Percentiles rank a stretch among this genome's conserved stretches.
Conservation (phyloP, 352 stramenopile species). For the Blastocystis hominis region DNA sequence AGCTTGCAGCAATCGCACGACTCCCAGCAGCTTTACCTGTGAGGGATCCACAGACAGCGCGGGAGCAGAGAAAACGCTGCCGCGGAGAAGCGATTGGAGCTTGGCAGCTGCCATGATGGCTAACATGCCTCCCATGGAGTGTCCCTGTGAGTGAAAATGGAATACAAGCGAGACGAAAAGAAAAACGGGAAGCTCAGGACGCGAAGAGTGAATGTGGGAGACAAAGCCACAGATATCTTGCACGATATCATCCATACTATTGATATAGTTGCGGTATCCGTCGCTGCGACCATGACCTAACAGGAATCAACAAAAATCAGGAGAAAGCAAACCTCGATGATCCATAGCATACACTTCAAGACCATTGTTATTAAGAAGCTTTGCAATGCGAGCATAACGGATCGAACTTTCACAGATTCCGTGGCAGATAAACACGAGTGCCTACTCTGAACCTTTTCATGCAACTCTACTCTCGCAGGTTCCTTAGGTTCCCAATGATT, state of each 20-base stretch:
- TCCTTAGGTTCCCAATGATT: constrained; percentile 10
- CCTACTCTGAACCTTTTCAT: background rate
- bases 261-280: constrained; percentile 59
- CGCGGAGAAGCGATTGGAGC: constrained; percentile 15
- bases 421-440: constrained; percentile 58
- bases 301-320: background rate
- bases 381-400: constrained; percentile 46
- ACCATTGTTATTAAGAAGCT: constrained; percentile 39
- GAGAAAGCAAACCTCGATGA: constrained; percentile 1
- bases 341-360: constrained; percentile 59
- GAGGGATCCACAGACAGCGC: constrained; percentile 44
- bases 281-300: constrained; percentile 59
- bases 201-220: constrained; percentile 42
- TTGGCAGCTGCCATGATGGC: constrained; percentile 39
- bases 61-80: constrained; percentile 49
- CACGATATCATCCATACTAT: constrained; percentile 58
- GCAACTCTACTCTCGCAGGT: background rate
- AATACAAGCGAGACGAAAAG: constrained; percentile 5
- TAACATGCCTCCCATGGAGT: constrained; percentile 60
- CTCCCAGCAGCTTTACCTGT: background rate
- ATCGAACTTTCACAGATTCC: constrained; percentile 58
- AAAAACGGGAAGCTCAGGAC: constrained; percentile 23
- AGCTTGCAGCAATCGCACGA: background rate
- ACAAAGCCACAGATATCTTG: constrained; percentile 56
- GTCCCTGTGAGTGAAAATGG: constrained; percentile 52